Base-by-base conservation (phyloP, 2,329 filamentous ascomycete species). In the Raffaelea arxii region DNA sequence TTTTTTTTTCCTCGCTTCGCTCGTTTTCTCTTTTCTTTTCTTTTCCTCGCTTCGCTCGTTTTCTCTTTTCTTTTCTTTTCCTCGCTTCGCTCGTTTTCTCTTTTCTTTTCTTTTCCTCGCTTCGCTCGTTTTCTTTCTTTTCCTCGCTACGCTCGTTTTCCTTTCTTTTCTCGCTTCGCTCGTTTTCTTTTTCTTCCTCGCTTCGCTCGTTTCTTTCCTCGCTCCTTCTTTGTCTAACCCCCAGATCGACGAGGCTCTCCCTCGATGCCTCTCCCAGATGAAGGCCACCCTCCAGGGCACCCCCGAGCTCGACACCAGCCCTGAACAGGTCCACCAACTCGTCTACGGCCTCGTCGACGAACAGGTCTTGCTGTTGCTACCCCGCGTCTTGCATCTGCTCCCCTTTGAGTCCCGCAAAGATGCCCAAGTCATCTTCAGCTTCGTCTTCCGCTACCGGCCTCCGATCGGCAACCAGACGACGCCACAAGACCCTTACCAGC, bases 331-430 rank as follows among this genome's bases (percentile, higher is more conserved):
- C 50, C 84, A 87, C 61, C 81, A 90, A 59, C 79, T 97, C 42
- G 84, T 97, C 44, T 83, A 82, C 47, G 80, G 85, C 54, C 80
- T 94, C 51, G 84, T 96, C 56, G 51, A 90, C 61, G 89, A 96
- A 67, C 89, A 95, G 62, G 74, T 98, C 7, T 80, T 98, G 38
- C 86, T 86, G 56, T 74, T 86, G 44, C 82, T 98, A 48, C 88
- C 91, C 19, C 75, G 82, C 50, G 84, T 84, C 60, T 84, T 98
- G 40, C 81, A 87, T 65, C 79, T 83, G 44, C 77, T 98, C 4
- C 89, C 91, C 1, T 98, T 98, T 70, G 92, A 98, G 69, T 87
- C 90, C 32, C 83, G 91, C 59, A 97, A 96, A 70, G 91, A 96
- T 61, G 86, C 87, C 12, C 91, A 96, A 63, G 86, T 92, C 52